phyloP scores from a whole-genome alignment of 257 asterid genomes.

The Solanum pennellii region DNA sequence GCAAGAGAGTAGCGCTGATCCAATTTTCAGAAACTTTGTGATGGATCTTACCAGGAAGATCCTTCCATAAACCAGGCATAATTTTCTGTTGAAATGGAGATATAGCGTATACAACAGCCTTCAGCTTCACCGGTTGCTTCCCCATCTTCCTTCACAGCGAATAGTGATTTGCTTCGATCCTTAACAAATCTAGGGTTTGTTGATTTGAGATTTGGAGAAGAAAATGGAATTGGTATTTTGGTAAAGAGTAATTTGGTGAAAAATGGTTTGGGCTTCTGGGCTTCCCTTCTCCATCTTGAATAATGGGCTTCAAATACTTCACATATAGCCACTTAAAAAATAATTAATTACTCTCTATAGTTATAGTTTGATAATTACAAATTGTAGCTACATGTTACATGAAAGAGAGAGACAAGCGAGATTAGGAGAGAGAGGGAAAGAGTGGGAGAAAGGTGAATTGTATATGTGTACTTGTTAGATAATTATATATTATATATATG shows the following conservation, averaged over 20 bases:
- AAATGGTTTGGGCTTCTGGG: not conserved
- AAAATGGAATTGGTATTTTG: not conserved
- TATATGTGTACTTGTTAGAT: too few relatives aligned
- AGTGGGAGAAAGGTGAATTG: too few relatives aligned
- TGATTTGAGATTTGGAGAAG: not conserved
- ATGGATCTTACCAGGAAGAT: slow-evolving; percentile 57
- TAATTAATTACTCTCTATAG: too few relatives aligned
- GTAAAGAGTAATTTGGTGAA: not conserved
- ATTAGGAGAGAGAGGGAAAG: too few relatives aligned
- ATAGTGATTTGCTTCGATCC: slow-evolving; percentile 3
- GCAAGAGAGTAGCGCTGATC: slow-evolving; percentile 68
- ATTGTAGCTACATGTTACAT: too few relatives aligned
- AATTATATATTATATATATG: too few relatives aligned
- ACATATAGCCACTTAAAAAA: too few relatives aligned
- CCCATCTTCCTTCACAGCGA: slow-evolving; percentile 20
- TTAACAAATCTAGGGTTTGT: not conserved
- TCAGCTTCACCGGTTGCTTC: slow-evolving; percentile 80
- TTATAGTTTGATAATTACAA: too few relatives aligned
- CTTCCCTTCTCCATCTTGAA: not conserved
- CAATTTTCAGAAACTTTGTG: slow-evolving; percentile 80
- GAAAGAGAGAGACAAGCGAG: too few relatives aligned
- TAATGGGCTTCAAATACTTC: not conserved
- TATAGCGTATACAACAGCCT: slow-evolving; percentile 75
- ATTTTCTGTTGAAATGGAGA: slow-evolving; percentile 92
- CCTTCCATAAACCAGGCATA: slow-evolving; percentile 91